Conservation (phyloP, 371 early-diverging fungal species). For the Mucor ambiguus region DNA sequence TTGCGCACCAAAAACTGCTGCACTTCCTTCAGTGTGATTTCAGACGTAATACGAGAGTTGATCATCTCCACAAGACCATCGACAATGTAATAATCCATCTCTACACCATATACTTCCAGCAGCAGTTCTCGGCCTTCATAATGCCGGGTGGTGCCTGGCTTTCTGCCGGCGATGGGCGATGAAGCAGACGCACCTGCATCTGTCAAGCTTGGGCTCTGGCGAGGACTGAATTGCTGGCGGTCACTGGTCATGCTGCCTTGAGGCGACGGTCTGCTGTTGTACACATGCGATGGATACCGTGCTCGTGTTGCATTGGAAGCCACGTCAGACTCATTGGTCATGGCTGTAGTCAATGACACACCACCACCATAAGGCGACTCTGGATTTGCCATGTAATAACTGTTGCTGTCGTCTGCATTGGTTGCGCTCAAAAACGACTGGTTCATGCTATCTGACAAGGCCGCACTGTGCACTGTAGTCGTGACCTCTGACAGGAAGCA, state of each 20-base stretch:
- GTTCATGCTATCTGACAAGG: conserved; percentile 14
- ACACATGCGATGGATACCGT: conserved; percentile 21
- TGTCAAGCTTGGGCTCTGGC: conserved; percentile 25
- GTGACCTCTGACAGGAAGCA: conserved; percentile 58
- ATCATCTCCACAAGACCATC: conserved; percentile 71
- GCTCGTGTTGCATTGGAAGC: conserved; percentile 21
- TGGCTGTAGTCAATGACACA: not conserved
- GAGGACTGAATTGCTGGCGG: conserved; percentile 23
- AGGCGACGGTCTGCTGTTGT: conserved; percentile 27
- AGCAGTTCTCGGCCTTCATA: conserved; percentile 62
- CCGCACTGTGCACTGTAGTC: not conserved
- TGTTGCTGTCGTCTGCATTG: not conserved
- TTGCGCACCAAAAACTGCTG: conserved; percentile 75
- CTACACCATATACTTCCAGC: conserved; percentile 78
- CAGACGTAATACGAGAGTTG: conserved; percentile 61
- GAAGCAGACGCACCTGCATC: conserved; percentile 13
- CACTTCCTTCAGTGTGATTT: conserved; percentile 68
- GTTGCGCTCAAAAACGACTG: conserved; percentile 4
- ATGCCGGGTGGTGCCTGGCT: not conserved
- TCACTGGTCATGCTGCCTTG: conserved; percentile 38
- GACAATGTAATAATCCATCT: conserved; percentile 65
- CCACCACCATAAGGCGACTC: conserved; percentile 26
- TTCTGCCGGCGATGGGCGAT: conserved; percentile 18
- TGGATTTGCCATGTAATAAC: conserved; percentile 11
- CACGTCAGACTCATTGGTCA: not conserved